Evolutionary conservation across 306 rosid species (phyloP).

Genomic region (Quercus engelmannii): DNA sequence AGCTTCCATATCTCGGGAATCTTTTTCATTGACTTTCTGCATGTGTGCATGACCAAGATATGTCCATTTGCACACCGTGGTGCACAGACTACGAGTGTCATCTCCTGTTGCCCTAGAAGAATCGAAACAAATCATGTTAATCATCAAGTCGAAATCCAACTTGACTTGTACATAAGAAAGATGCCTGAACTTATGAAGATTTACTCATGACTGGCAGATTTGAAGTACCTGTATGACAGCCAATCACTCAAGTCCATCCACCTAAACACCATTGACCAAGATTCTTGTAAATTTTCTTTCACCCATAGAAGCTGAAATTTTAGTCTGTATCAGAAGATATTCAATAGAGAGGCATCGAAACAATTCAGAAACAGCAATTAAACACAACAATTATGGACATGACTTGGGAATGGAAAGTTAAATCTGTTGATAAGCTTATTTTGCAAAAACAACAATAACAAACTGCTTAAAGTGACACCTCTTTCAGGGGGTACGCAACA

Average conservation of each 20-base stretch:
- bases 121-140: conserved; percentile 1
- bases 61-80: conserved; percentile 97
- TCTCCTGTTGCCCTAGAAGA: conserved; percentile 85
- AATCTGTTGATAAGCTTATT: too few species aligned
- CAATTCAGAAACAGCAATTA: conserved; percentile 3
- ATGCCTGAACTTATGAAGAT: conserved; percentile 14
- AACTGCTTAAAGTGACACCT: too few species aligned
- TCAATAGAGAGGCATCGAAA: conserved; percentile 16
- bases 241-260: conserved; percentile 99
- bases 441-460: too few species aligned
- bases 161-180: conserved; percentile 21
- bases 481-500: too few species aligned
- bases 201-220: conserved; percentile 7
- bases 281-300: conserved; percentile 89
- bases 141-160: conserved; percentile 19
- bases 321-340: conserved; percentile 17
- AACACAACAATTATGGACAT: too few species aligned
- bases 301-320: conserved; percentile 92
- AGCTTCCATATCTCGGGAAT: conserved; percentile 85
- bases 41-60: conserved; percentile 99
- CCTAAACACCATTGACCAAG: conserved; percentile 92
- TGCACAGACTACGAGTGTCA: conserved; percentile 96
- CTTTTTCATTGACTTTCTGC: conserved; percentile 63
- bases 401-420: too few species aligned
- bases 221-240: conserved; percentile 85